Conservation (phyloP, 164 flowering plant genomes). For the Macadamia integrifolia region DNA sequence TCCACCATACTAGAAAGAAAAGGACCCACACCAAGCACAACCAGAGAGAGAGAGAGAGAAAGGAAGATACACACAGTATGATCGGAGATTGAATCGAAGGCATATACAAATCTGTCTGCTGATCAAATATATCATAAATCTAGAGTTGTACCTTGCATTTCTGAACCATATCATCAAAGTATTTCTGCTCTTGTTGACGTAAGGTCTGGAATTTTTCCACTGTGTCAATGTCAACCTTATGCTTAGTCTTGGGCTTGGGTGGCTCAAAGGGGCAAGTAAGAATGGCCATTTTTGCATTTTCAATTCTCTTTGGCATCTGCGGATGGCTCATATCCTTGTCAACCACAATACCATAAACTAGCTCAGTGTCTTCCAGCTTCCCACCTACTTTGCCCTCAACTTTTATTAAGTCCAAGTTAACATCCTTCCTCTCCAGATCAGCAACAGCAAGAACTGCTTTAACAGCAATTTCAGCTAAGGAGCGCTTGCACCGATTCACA, state of each 20-base stretch:
- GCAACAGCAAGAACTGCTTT: constrained; percentile 98
- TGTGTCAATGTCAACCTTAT: constrained; percentile 98
- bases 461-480: constrained; percentile 94
- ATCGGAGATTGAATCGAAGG: too few species aligned
- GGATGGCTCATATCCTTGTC: constrained; percentile 99
- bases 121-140: too few species aligned
- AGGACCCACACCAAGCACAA: too few species aligned
- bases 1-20: too few species aligned
- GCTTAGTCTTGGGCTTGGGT: constrained; percentile 98
- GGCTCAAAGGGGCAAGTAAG: constrained; percentile 99
- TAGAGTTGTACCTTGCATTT: constrained; percentile 69
- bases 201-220: constrained; percentile 93
- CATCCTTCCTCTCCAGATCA: constrained; percentile 96
- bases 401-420: constrained; percentile 84
- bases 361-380: constrained; percentile 91
- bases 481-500: constrained; percentile 91
- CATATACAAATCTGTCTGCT: too few species aligned
- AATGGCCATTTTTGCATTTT: constrained; percentile 92
- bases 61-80: too few species aligned
- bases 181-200: constrained; percentile 81
- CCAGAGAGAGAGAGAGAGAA: too few species aligned
- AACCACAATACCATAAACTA: constrained; percentile 81
- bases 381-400: constrained; percentile 99
- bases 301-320: constrained; percentile 94
- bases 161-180: constrained; percentile 98